Conservation (phyloP, 805 yeast species). For the Kregervanrija fluxuum region DNA sequence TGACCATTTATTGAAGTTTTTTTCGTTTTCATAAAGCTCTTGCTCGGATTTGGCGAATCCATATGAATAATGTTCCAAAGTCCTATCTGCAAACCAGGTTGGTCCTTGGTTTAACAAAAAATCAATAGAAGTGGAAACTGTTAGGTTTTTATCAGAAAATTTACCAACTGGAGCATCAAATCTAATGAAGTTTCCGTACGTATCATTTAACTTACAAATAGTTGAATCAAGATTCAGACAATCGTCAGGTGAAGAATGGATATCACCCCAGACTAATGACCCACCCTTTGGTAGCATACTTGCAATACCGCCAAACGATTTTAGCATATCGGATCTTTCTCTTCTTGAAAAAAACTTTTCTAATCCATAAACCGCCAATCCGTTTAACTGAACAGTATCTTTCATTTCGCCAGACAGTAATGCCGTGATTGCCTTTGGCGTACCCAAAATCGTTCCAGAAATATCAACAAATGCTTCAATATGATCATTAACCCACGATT, state of each 20-base stretch:
- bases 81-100: conserved; percentile 63
- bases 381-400: conserved; percentile 91
- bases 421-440: conserved; percentile 91
- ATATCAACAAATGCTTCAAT: conserved; percentile 79
- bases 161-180: conserved; percentile 42
- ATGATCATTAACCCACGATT: conserved; percentile 78
- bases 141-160: conserved; percentile 44
- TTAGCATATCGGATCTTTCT: conserved; percentile 80
- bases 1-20: conserved; percentile 79
- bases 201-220: conserved; percentile 16
- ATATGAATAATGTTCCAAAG: conserved; percentile 63
- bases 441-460: conserved; percentile 85
- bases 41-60: conserved; percentile 59
- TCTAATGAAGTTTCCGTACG: conserved; percentile 70
- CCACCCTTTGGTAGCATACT: conserved; percentile 98
- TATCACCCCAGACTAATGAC: conserved; percentile 77
- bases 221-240: conserved; percentile 5
- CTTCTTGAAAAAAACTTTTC: conserved; percentile 88
- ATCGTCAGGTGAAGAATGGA: conserved; percentile 67
- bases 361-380: conserved; percentile 86
- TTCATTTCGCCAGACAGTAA: conserved; percentile 96
- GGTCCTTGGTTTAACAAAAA: conserved; percentile 61
- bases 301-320: conserved; percentile 90
- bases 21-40: conserved; percentile 59
- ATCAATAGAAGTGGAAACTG: conserved; percentile 64